These are phyloP conservation scores for Harringtonia aguacate DNA, from an alignment of 2,329 filamentous ascomycete genomes.

Conservation along the genomic window DNA sequence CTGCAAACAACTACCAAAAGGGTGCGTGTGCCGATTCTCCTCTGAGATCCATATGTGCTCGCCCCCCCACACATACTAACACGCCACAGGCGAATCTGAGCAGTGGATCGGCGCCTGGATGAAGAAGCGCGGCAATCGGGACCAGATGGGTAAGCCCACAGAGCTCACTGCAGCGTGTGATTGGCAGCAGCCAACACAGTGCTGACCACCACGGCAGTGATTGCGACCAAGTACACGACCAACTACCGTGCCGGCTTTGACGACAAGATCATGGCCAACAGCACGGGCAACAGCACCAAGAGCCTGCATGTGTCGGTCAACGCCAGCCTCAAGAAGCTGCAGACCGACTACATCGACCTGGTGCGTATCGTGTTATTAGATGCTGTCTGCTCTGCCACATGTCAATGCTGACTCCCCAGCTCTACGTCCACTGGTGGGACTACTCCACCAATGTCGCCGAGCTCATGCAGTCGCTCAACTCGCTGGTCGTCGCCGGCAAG, in stretches of 20 bases:
- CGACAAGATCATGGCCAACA: conserved; percentile 38
- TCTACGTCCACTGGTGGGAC: conserved; percentile 47
- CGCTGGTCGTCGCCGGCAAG: conserved; percentile 38
- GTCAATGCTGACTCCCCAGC: too few relatives aligned
- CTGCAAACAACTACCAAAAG: conserved; percentile 56
- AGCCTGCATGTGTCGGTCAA: conserved; percentile 45
- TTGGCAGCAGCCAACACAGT: too few relatives aligned
- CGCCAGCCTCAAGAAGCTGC: conserved; percentile 46
- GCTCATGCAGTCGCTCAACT: conserved; percentile 48
- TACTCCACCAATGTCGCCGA: conserved; percentile 43
- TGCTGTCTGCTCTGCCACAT: conserved; percentile 10
- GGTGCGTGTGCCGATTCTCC: conserved; percentile 27
- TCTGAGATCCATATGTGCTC: conserved; percentile 9
- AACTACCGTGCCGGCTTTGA: conserved; percentile 33
- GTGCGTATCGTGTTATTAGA: conserved; percentile 21
- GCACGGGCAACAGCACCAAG: conserved; percentile 50
- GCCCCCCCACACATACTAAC: not conserved
- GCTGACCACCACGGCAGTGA: conserved; percentile 31
- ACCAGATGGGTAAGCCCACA: conserved; percentile 42
- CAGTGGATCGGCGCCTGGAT: conserved; percentile 63
- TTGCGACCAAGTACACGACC: conserved; percentile 60
- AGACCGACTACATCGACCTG: conserved; percentile 60
- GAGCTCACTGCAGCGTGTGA: not conserved
- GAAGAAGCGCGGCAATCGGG: conserved; percentile 50
- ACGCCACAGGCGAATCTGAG: conserved; percentile 41